Percentiles rank a stretch among this genome's conserved stretches.
Conservation (phyloP, 2,329 filamentous ascomycete species). For the Ceratocystis huliohia region DNA sequence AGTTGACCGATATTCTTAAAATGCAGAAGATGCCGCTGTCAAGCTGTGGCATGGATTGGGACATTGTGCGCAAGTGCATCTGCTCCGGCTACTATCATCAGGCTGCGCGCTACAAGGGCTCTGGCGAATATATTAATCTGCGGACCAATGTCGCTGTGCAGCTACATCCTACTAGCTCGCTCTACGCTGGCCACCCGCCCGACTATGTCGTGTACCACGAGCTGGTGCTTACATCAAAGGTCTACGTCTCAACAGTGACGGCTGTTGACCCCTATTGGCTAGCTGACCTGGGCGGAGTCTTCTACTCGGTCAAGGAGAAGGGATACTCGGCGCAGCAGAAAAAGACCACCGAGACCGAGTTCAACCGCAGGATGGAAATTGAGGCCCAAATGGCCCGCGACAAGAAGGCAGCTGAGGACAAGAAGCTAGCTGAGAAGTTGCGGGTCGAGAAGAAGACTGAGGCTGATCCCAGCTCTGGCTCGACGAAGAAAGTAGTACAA, state of each 20-base stretch:
- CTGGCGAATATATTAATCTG: slow-evolving; percentile 94
- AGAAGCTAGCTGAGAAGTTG: slow-evolving; percentile 39
- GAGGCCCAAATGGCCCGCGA: slow-evolving; percentile 86
- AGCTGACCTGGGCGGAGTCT: slow-evolving; percentile 88
- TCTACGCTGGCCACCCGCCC: slow-evolving; percentile 89
- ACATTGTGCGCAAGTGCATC: slow-evolving; percentile 88
- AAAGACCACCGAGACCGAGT: slow-evolving; percentile 77
- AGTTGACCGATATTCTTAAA: slow-evolving; percentile 86
- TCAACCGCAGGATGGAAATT: slow-evolving; percentile 85
- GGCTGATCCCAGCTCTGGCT: slow-evolving; percentile 20
- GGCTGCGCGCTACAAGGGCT: slow-evolving; percentile 87
- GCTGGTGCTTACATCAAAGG: slow-evolving; percentile 87
- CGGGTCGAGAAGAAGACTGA: slow-evolving; percentile 35
- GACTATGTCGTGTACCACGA: slow-evolving; percentile 98
- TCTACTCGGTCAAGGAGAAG: slow-evolving; percentile 96
- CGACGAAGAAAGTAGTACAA: slow-evolving; percentile 46
- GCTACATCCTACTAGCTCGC: slow-evolving; percentile 81
- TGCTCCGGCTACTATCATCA: slow-evolving; percentile 98
- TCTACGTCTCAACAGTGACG: slow-evolving; percentile 97
- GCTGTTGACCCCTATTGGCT: slow-evolving; percentile 95
- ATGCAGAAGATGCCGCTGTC: slow-evolving; percentile 76
- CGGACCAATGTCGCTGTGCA: slow-evolving; percentile 89
- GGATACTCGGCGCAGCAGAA: slow-evolving; percentile 82
- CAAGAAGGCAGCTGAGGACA: slow-evolving; percentile 53
- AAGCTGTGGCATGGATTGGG: slow-evolving; percentile 94